A percentile compares a stretch with the other conserved stretches of the same genome.
These are phyloP conservation scores for Macrocystidia cucumis DNA, from an alignment of 1,284 basidiomycete species.

Conservation along the genomic window DNA sequence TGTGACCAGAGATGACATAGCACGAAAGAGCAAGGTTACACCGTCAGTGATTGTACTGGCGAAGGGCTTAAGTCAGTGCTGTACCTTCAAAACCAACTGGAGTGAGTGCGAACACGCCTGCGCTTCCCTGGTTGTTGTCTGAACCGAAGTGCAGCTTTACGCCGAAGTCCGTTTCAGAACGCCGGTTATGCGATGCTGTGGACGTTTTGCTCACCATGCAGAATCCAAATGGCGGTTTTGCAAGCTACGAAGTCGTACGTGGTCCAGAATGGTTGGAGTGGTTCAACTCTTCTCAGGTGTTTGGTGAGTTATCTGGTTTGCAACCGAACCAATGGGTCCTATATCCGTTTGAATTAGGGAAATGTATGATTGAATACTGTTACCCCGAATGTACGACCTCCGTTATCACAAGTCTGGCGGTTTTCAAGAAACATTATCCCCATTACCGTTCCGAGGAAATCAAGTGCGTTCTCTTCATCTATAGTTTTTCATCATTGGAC, in stretches of 20 bases:
- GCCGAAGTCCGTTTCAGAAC: slow-evolving; percentile 67
- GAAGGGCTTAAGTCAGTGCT: slow-evolving; percentile 92
- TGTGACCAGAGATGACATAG: slow-evolving; percentile 42
- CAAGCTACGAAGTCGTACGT: slow-evolving; percentile 89
- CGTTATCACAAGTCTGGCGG: slow-evolving; percentile 77
- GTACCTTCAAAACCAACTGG: slow-evolving; percentile 79
- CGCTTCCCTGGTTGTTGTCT: slow-evolving; percentile 1
- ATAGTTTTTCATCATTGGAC: neutral
- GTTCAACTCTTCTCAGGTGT: slow-evolving; percentile 91
- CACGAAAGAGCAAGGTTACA: slow-evolving; percentile 94
- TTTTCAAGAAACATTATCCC: slow-evolving; percentile 80
- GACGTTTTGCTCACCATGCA: slow-evolving; percentile 88
- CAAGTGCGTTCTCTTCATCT: slow-evolving; percentile 43
- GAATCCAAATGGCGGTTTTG: slow-evolving; percentile 86
- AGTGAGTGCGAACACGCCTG: slow-evolving; percentile 43
- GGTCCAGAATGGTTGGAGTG: slow-evolving; percentile 76
- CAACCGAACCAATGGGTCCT: no score
- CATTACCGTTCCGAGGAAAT: slow-evolving; percentile 80
- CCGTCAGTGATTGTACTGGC: slow-evolving; percentile 92
- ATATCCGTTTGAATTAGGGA: no score
- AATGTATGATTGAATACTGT: slow-evolving; percentile 91
- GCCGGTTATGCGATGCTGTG: slow-evolving; percentile 80
- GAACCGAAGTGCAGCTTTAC: slow-evolving; percentile 43
- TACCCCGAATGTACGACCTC: slow-evolving; percentile 98
- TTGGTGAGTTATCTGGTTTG: slow-evolving; percentile 56